Evolutionary conservation across 345 rosid genomes (phyloP).

Genomic region (sweet orange (Citrus sinensis)): DVS_A1.0 CM039166.1:11889501-11890000

Average conservation of each 20-base stretch:
- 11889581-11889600: conserved; percentile 6
- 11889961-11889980: background rate
- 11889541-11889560: conserved; percentile 42
- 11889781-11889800: conserved; percentile 67
- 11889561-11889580: conserved; percentile 21
- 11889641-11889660: conserved; percentile 39
- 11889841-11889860: background rate
- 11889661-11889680: conserved; percentile 55
- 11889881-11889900: background rate
- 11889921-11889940: background rate
- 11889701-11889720: conserved; percentile 61
- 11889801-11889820: conserved; percentile 37
- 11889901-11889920: background rate
- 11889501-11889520: conserved; percentile 65
- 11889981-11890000: background rate
- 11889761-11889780: conserved; percentile 34
- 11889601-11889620: background rate
- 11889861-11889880: background rate
- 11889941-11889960: background rate
- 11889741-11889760: conserved; percentile 46
- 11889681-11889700: conserved; percentile 46
- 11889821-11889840: background rate
- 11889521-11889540: conserved; percentile 46
- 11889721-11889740: conserved; percentile 78
- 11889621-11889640: conserved; percentile 7